These are phyloP conservation scores for Dillenia turbinata DNA, from an alignment of 164 flowering plant species.

Conservation along the genomic window DNA sequence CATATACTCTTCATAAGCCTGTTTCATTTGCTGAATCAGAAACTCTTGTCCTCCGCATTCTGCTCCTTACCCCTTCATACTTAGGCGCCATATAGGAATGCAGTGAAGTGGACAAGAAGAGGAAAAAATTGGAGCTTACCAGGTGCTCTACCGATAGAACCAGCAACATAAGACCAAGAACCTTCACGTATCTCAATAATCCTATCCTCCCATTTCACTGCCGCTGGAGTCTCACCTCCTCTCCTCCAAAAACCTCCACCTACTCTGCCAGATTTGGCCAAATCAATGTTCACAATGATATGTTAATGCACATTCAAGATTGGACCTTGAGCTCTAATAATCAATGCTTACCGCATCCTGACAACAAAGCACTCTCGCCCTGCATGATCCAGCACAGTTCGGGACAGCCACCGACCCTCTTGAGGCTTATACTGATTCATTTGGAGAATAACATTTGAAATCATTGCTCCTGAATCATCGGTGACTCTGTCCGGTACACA, in stretches of 20 bases:
- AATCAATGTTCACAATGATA: background rate
- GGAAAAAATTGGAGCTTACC: constrained; percentile 31
- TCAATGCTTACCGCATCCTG: constrained; percentile 51
- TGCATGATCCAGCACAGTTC: constrained; percentile 90
- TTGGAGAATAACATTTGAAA: constrained; percentile 76
- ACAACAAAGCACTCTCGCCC: constrained; percentile 88
- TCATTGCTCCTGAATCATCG: constrained; percentile 92
- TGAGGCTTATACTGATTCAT: constrained; percentile 80
- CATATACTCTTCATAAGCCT: background rate
- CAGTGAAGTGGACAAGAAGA: too few relatives aligned
- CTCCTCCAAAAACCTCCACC: constrained; percentile 92
- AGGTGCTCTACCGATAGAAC: constrained; percentile 80
- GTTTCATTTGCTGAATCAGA: constrained; percentile 3
- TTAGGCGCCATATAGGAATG: too few relatives aligned
- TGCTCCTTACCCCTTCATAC: too few relatives aligned
- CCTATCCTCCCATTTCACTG: constrained; percentile 77
- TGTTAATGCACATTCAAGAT: background rate
- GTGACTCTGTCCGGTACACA: constrained; percentile 92
- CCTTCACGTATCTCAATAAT: constrained; percentile 83
- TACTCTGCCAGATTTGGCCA: constrained; percentile 33
- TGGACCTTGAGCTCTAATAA: background rate
- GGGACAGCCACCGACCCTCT: constrained; percentile 93
- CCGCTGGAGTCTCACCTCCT: constrained; percentile 68
- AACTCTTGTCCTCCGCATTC: too few relatives aligned
- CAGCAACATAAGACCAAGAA: constrained; percentile 85